A percentile compares a stretch with the other conserved stretches of the same genome.
These are phyloP conservation scores for Calonectria pauciramosa DNA, from an alignment of 2,329 filamentous ascomycete genomes.

Conservation along the genomic window DNA sequence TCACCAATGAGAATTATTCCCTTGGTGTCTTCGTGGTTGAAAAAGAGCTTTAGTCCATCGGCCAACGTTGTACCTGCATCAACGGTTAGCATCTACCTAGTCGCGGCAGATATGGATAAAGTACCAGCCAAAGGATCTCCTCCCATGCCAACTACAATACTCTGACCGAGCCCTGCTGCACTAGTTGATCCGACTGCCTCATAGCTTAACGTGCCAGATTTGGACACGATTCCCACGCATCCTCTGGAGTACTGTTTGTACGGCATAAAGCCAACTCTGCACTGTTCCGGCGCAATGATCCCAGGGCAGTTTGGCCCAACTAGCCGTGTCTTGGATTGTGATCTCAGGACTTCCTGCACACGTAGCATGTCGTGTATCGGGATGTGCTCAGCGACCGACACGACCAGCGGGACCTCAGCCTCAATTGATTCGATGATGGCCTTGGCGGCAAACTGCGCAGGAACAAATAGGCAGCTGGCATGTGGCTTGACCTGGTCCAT, in stretches of 20 bases:
- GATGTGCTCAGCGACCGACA: slow-evolving; percentile 85
- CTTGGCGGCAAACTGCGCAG: slow-evolving; percentile 73
- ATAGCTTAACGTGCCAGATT: slow-evolving; percentile 85
- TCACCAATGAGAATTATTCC: slow-evolving; percentile 81
- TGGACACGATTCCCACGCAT: slow-evolving; percentile 81
- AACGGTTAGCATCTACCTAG: neutral
- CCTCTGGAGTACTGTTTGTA: slow-evolving; percentile 64
- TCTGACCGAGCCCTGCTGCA: slow-evolving; percentile 81
- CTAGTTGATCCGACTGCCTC: slow-evolving; percentile 83
- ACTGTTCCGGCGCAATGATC: slow-evolving; percentile 81
- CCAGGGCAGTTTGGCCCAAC: slow-evolving; percentile 87
- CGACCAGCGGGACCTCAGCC: slow-evolving; percentile 82
- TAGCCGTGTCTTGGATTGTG: slow-evolving; percentile 78
- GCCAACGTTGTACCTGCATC: slow-evolving; percentile 73
- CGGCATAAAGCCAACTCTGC: slow-evolving; percentile 61
- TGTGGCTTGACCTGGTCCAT: slow-evolving; percentile 63
- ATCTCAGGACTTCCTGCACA: slow-evolving; percentile 76
- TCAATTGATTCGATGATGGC: slow-evolving; percentile 83
- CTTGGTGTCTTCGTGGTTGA: slow-evolving; percentile 76
- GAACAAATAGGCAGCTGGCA: slow-evolving; percentile 81
- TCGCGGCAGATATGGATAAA: neutral
- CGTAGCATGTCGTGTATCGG: slow-evolving; percentile 83
- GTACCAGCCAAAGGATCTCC: slow-evolving; percentile 79
- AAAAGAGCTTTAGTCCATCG: slow-evolving; percentile 77
- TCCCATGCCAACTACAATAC: slow-evolving; percentile 82